Base-by-base conservation (phyloP, 768 basidiomycete species). In the Tylopilus cervinicoccineus region DNA sequence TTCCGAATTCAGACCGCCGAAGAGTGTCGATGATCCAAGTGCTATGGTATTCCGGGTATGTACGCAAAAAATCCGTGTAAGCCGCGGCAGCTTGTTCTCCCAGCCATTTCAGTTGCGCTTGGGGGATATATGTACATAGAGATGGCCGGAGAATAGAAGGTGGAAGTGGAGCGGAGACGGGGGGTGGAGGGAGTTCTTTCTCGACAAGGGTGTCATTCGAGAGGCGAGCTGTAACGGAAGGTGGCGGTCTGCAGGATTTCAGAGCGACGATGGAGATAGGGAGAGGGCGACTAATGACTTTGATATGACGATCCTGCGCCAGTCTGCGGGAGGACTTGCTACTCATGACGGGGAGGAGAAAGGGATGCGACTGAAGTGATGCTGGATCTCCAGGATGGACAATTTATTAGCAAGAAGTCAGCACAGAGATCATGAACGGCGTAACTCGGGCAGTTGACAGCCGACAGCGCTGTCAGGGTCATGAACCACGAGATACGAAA, bases 11-110 rank as follows among this genome's bases (percentile, higher is more conserved):
- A 0, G 75, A 80, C 52, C 76, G 72, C 42, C 85, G 79, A 12
- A 88, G 74, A 0, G 77, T 74, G 57, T 88, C 86, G 45, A 88
- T 61, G 48, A 83, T 83, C 81, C 84, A 84, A 5, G 86, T 87
- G 16, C 71, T 71, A 39, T 75, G 74, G 54, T 86, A 88, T 64
- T 85, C 83, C 64, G 71, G 73, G 46, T 66, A 72, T 0, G 53
- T n/a, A 38, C 48, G 56, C 33, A 79, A 66, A 65, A 84, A 88
- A 13, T 62, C 60, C 16, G 70, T 62, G 62, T 79, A 82, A n/a
- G 78, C 75, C 27, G 57, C 55, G 19, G 68, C 63, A 9, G 72
- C 70, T 46, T 71, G 70, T 47, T 69, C 66, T 4, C 70, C 56
- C 27, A 61, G 58, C 1, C 50, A 53, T 38, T n/a, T 43, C 14